These are phyloP conservation scores for Hyphodiscus sp. DNA, from an alignment of 2,329 filamentous ascomycete species.

Conservation along the genomic window DNA sequence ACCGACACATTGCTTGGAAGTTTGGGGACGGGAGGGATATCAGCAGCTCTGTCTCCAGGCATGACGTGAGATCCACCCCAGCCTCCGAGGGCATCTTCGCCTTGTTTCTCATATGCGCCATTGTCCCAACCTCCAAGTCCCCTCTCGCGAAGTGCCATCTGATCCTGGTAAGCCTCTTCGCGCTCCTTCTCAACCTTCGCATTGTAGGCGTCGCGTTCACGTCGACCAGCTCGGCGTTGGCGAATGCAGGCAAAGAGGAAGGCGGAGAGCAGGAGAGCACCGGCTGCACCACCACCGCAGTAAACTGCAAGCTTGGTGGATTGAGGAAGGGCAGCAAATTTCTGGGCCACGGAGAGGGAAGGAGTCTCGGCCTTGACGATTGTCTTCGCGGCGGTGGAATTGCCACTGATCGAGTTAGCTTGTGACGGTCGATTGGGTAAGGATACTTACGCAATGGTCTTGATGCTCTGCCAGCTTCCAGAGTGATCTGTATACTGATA, in stretches of 20 bases:
- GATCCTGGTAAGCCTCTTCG: constrained; percentile 22
- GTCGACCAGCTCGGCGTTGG: constrained; percentile 45
- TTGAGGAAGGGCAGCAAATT: constrained; percentile 46
- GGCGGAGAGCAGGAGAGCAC: constrained; percentile 35
- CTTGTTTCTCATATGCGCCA: constrained; percentile 15
- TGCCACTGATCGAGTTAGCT: constrained; percentile 39
- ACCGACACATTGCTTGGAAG: constrained; percentile 3
- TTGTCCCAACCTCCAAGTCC: constrained; percentile 25
- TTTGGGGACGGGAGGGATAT: constrained; percentile 7
- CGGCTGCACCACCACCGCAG: constrained; percentile 40
- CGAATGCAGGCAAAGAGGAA: constrained; percentile 48
- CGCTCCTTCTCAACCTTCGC: constrained; percentile 26
- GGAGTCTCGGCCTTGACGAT: constrained; percentile 31
- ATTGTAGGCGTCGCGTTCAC: constrained; percentile 40
- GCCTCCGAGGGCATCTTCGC: constrained; percentile 25
- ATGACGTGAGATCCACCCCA: constrained; percentile 21
- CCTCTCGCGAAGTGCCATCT: constrained; percentile 27
- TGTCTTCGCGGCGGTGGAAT: constrained; percentile 46
- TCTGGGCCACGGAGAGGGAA: constrained; percentile 40
- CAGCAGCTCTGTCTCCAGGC: constrained; percentile 1
- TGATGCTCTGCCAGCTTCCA: constrained; percentile 59
- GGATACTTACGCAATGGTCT: constrained; percentile 44
- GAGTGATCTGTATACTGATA: constrained; percentile 59
- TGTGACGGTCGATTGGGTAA: background rate
- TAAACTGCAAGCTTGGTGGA: constrained; percentile 49